phyloP scores from a whole-genome alignment of 1,284 basidiomycete species.

The Rhodotorula sp. region DNA sequence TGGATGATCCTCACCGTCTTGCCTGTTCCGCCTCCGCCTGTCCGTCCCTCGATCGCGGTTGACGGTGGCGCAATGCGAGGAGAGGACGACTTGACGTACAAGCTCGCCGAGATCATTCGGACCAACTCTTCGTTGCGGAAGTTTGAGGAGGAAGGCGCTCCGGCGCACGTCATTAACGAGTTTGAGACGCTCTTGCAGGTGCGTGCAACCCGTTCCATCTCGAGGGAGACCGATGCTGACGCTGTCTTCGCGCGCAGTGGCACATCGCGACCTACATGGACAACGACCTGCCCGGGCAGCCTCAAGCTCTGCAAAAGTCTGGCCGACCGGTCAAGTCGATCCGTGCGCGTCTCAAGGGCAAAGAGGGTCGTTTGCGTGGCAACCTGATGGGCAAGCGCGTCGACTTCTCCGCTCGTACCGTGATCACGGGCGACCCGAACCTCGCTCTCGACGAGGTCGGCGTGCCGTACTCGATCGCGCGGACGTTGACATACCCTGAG shows the following conservation, averaged over 20 bases:
- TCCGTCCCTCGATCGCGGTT: conserved; percentile 93
- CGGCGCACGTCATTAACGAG: conserved; percentile 91
- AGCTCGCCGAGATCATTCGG: conserved; percentile 95
- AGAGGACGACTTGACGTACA: conserved; percentile 98
- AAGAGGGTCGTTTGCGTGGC: conserved; percentile 95
- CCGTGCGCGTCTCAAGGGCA: conserved; percentile 95
- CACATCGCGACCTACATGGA: conserved; percentile 99
- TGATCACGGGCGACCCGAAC: conserved; percentile 99
- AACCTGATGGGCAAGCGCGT: conserved; percentile 99
- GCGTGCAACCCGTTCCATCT: conserved; percentile 28
- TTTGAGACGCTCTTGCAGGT: conserved; percentile 95
- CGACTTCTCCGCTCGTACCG: conserved; percentile 97
- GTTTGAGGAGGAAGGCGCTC: conserved; percentile 95
- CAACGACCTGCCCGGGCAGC: conserved; percentile 97
- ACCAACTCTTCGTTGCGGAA: conserved; percentile 87
- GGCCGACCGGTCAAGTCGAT: conserved; percentile 98
- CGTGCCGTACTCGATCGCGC: conserved; percentile 93
- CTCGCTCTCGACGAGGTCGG: conserved; percentile 95
- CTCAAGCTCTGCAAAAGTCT: conserved; percentile 95
- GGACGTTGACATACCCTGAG: conserved; percentile 97
- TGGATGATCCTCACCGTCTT: conserved; percentile 99
- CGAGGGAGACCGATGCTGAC: too few relatives aligned
- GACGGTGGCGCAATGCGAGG: conserved; percentile 94
- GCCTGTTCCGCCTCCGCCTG: conserved; percentile 96
- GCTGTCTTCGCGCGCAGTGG: conserved; percentile 58